phyloP scores from a whole-genome alignment of 768 basidiomycete species.

The Clitopilus hobsonii region DNA sequence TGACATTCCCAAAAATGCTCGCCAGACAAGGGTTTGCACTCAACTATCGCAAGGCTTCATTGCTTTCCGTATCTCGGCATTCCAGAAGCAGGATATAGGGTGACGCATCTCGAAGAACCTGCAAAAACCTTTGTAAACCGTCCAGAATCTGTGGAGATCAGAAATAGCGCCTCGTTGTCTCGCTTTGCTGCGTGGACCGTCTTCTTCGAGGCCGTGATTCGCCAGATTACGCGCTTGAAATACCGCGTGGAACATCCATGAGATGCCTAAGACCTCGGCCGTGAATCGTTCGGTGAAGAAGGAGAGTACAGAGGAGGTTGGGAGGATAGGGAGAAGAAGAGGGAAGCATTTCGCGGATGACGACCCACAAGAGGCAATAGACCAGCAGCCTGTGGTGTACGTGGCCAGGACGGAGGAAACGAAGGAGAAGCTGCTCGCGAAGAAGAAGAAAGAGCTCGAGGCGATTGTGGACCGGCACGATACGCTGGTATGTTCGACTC shows the following conservation, averaged over 20 bases:
- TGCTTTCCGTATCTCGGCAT: constrained; percentile 11
- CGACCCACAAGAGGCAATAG: constrained; percentile 16
- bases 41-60: constrained; percentile 21
- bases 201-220: neutral
- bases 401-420: constrained; percentile 27
- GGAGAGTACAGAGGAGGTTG: constrained; percentile 5
- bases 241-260: constrained; percentile 5
- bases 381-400: constrained; percentile 11
- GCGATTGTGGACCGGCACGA: constrained; percentile 65
- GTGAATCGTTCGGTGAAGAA: constrained; percentile 12
- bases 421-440: constrained; percentile 44
- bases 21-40: constrained; percentile 29
- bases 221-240: neutral
- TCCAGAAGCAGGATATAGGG: neutral
- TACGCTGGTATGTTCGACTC: constrained; percentile 51
- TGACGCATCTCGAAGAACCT: constrained; percentile 25
- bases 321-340: constrained; percentile 3
- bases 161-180: constrained; percentile 4
- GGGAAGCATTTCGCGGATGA: constrained; percentile 7
- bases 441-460: constrained; percentile 58
- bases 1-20: constrained; percentile 38
- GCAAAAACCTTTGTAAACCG: constrained; percentile 62
- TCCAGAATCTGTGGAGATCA: constrained; percentile 66
- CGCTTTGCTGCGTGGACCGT: neutral
- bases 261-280: neutral